Evolutionary conservation across 805 yeast species (phyloP).

Genomic region (Brettanomyces sp.): DNA sequence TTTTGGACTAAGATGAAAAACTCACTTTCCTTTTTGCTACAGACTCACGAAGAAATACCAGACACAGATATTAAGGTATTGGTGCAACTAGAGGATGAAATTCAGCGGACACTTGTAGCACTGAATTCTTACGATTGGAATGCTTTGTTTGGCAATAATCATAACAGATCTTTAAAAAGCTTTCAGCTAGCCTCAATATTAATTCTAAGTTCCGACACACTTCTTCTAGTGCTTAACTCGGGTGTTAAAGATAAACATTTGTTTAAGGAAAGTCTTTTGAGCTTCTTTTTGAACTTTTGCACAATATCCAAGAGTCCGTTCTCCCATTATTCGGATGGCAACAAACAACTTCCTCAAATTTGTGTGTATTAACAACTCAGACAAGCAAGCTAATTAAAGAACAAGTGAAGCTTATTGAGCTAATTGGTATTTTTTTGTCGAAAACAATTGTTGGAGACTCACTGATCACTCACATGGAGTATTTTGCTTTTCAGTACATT

Average conservation of each 20-base stretch:
- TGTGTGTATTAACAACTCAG: too few relatives aligned
- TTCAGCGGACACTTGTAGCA: not conserved
- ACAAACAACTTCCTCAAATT: too few relatives aligned
- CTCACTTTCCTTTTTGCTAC: not conserved
- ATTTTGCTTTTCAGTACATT: constrained; percentile 32
- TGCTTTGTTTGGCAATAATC: not conserved
- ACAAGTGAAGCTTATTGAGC: not conserved
- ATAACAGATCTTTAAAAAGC: not conserved
- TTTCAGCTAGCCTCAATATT: not conserved
- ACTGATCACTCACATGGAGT: constrained; percentile 48
- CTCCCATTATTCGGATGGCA: not conserved
- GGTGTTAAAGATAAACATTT: constrained; percentile 33
- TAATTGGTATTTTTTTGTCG: not conserved
- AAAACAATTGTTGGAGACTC: constrained; percentile 9
- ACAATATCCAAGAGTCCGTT: constrained; percentile 13
- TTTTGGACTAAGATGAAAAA: not conserved
- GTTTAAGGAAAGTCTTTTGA: constrained; percentile 35
- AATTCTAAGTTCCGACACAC: constrained; percentile 12
- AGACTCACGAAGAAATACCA: not conserved
- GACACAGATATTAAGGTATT: not conserved
- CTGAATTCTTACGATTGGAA: not conserved
- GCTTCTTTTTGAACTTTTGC: constrained; percentile 31
- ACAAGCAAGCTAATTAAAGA: too few relatives aligned
- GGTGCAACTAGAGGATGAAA: not conserved
- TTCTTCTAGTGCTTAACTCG: constrained; percentile 32